A percentile compares a stretch with the other conserved stretches of the same genome.
Evolutionary conservation across 768 basidiomycete genomes (phyloP).

Genomic region (Inosperma sp.): DNA sequence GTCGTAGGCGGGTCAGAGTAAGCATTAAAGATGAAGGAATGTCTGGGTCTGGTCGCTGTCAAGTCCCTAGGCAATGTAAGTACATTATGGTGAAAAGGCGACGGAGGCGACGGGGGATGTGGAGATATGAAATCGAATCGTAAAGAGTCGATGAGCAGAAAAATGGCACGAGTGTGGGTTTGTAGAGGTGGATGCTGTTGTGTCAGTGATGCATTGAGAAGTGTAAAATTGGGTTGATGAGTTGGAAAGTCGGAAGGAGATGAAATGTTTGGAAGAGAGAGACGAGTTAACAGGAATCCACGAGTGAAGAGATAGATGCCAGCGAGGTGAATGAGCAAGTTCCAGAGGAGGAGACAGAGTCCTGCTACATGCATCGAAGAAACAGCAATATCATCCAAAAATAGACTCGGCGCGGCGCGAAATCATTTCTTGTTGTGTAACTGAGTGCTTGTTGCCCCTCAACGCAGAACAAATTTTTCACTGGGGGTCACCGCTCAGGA

Average conservation of each 20-base stretch:
- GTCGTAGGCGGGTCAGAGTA: conserved; percentile 94
- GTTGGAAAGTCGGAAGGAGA: conserved; percentile 38
- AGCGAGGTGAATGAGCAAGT: conserved; percentile 63
- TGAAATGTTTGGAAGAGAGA: conserved; percentile 59
- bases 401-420: too few relatives aligned
- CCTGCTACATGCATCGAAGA: too few relatives aligned
- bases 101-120: conserved; percentile 54
- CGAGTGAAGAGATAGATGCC: conserved; percentile 88
- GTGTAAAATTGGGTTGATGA: too few relatives aligned
- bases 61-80: conserved; percentile 76
- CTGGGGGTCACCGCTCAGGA: too few relatives aligned
- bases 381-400: too few relatives aligned
- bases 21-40: conserved; percentile 84
- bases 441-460: too few relatives aligned
- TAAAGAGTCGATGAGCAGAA: conserved; percentile 88
- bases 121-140: conserved; percentile 91
- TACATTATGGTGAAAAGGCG: conserved; percentile 75
- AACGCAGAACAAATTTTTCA: too few relatives aligned
- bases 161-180: conserved; percentile 74
- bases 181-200: conserved; percentile 45
- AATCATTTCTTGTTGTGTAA: too few relatives aligned
- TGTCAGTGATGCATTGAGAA: too few relatives aligned
- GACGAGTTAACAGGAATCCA: conserved; percentile 83
- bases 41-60: conserved; percentile 53
- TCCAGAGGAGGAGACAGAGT: conserved; percentile 42